phyloP scores from a whole-genome alignment of 2,329 filamentous ascomycete genomes.

The Diaporthe eres region DNA sequence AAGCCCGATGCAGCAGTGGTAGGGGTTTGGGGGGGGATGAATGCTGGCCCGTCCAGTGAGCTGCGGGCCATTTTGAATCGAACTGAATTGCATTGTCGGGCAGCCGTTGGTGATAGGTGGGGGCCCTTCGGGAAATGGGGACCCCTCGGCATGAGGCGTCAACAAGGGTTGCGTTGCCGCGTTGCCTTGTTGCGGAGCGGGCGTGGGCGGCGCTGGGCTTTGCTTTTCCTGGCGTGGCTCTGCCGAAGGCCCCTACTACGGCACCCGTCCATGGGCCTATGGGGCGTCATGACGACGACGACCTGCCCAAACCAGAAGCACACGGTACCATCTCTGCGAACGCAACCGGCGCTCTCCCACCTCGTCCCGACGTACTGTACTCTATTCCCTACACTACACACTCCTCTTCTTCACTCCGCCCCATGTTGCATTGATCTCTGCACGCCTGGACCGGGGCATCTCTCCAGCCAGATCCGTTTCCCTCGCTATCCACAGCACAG shows the following conservation, averaged over 20 bases:
- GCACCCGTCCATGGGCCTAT: not conserved
- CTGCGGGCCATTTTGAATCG: conserved; percentile 26
- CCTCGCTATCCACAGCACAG: not conserved
- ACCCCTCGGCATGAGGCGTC: conserved; percentile 18
- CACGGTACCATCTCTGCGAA: not conserved
- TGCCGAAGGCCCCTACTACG: not conserved
- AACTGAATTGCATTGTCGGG: not conserved
- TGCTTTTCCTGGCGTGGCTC: conserved; percentile 12
- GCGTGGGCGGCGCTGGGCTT: not conserved
- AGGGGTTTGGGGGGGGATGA: conserved; percentile 4
- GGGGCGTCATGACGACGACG: conserved; percentile 38
- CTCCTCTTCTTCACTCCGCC: not conserved
- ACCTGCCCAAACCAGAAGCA: conserved; percentile 32
- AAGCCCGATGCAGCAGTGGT: conserved; percentile 19
- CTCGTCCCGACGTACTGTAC: not conserved
- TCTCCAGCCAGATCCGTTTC: conserved; percentile 20
- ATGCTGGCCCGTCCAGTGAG: conserved; percentile 34
- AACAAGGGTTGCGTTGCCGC: not conserved
- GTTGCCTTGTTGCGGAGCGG: not conserved
- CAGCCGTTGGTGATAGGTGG: not conserved
- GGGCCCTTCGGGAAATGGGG: conserved; percentile 39
- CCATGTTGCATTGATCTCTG: conserved; percentile 34
- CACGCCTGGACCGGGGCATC: conserved; percentile 19
- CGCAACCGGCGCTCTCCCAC: conserved; percentile 21
- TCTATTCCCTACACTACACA: not conserved